These are phyloP conservation scores for Scleroderma bovista DNA, from an alignment of 768 basidiomycete species.

Conservation along the genomic window DNA sequence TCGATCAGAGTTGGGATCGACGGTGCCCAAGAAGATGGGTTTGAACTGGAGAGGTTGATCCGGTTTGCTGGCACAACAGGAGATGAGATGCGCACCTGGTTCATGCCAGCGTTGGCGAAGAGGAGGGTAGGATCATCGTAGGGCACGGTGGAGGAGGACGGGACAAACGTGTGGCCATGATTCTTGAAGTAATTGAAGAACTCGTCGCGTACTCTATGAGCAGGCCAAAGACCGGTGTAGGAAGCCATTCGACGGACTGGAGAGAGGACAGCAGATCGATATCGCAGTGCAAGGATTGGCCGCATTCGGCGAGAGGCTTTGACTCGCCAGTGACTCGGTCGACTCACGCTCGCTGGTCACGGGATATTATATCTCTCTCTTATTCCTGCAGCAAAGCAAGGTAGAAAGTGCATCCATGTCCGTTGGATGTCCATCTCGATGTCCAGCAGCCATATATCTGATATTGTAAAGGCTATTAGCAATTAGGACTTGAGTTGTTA, in stretches of 20 bases:
- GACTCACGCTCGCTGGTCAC: neutral
- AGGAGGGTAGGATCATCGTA: slow-evolving; percentile 97
- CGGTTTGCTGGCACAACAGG: neutral
- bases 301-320: slow-evolving; percentile 5
- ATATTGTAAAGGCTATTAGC: too few relatives aligned
- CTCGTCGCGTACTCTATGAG: slow-evolving; percentile 76
- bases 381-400: too few relatives aligned
- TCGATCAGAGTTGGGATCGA: slow-evolving; percentile 91
- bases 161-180: slow-evolving; percentile 81
- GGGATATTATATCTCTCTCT: too few relatives aligned
- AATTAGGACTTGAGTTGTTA: too few relatives aligned
- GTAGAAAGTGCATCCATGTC: too few relatives aligned
- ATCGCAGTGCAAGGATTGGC: slow-evolving; percentile 4
- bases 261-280: slow-evolving; percentile 17
- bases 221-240: slow-evolving; percentile 58
- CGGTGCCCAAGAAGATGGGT: slow-evolving; percentile 94
- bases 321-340: too few relatives aligned
- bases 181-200: slow-evolving; percentile 87
- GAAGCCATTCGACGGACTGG: slow-evolving; percentile 21
- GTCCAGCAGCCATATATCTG: too few relatives aligned
- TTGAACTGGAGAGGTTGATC: slow-evolving; percentile 64
- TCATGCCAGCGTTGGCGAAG: slow-evolving; percentile 99
- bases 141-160: slow-evolving; percentile 88
- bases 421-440: too few relatives aligned
- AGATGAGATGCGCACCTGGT: slow-evolving; percentile 50